Conservation (phyloP, 73 alveolate species). For the Tetrahymena elliotti region DNA sequence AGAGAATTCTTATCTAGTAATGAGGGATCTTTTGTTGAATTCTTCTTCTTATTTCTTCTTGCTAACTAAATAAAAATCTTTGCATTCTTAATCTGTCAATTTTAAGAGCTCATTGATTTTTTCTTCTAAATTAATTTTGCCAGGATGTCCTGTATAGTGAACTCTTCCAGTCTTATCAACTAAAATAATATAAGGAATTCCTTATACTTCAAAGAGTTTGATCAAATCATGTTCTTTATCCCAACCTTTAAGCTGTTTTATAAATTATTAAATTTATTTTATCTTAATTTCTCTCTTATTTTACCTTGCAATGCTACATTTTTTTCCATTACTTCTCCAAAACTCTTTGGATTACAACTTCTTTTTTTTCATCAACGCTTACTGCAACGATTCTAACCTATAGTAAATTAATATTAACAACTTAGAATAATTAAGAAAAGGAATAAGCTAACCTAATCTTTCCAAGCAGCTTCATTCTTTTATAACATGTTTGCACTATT, state of each 20-base stretch:
- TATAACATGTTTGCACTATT: not conserved
- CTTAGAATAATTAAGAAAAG: not conserved
- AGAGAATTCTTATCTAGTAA: not conserved
- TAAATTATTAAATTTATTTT: not conserved
- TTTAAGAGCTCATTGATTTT: constrained; percentile 1
- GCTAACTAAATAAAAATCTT: not conserved
- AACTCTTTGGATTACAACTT: constrained; percentile 14
- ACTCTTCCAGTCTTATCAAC: constrained; percentile 19
- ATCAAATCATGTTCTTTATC: constrained; percentile 12
- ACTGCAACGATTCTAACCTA: constrained; percentile 17
- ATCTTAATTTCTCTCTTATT: not conserved
- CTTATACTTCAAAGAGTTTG: constrained; percentile 2
- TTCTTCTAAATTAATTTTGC: constrained; percentile 3
- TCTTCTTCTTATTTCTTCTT: not conserved
- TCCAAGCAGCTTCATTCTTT: not conserved
- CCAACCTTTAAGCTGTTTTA: constrained; percentile 7
- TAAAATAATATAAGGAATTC: constrained; percentile 21
- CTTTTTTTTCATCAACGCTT: constrained; percentile 16
- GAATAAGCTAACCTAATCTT: not conserved
- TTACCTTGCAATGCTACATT: constrained; percentile 12
- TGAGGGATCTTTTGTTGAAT: not conserved
- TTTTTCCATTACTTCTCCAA: constrained; percentile 2
- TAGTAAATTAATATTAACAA: not conserved
- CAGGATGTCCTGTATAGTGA: constrained; percentile 14
- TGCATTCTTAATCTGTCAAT: not conserved